These are phyloP conservation scores for Tephrocybe sp. DNA, from an alignment of 768 basidiomycete species.

Conservation along the genomic window DNA sequence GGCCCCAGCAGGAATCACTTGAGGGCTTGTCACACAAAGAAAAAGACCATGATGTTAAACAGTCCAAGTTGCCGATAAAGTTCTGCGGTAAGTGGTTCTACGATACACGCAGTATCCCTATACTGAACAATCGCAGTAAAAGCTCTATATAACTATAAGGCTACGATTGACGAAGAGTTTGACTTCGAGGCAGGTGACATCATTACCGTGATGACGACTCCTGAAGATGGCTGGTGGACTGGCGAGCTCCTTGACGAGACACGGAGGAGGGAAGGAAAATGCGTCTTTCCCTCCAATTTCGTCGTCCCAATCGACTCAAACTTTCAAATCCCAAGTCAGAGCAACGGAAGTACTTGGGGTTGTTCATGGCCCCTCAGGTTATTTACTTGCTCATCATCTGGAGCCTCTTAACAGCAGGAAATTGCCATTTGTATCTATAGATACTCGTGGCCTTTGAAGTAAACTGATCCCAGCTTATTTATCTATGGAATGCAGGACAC, in stretches of 20 bases:
- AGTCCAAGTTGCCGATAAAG: conserved; percentile 84
- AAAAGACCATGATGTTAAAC: too few relatives aligned
- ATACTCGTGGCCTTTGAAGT: too few relatives aligned
- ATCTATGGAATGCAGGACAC: too few relatives aligned
- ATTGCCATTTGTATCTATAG: too few relatives aligned
- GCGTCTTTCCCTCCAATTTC: conserved; percentile 88
- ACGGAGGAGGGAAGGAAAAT: conserved; percentile 63
- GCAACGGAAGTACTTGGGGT: too few relatives aligned
- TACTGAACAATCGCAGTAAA: conserved; percentile 51
- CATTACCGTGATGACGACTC: conserved; percentile 94
- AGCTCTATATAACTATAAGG: conserved; percentile 84
- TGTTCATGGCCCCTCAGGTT: too few relatives aligned
- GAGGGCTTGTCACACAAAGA: too few relatives aligned
- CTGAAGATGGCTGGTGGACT: conserved; percentile 98
- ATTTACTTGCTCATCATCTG: too few relatives aligned
- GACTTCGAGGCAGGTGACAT: conserved; percentile 94
- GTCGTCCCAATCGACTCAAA: conserved; percentile 57
- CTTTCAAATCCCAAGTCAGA: too few relatives aligned
- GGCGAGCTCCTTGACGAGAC: conserved; percentile 82
- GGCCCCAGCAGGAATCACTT: neutral
- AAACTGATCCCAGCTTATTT: too few relatives aligned
- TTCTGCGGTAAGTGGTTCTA: neutral
- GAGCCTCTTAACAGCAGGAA: too few relatives aligned
- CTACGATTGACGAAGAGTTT: conserved; percentile 89
- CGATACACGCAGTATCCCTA: neutral